Evolutionary conservation across 2,329 filamentous ascomycete genomes (phyloP), one percentile per base, ranked within the genome.

Genomic region (Cytospora leucostoma): DNA sequence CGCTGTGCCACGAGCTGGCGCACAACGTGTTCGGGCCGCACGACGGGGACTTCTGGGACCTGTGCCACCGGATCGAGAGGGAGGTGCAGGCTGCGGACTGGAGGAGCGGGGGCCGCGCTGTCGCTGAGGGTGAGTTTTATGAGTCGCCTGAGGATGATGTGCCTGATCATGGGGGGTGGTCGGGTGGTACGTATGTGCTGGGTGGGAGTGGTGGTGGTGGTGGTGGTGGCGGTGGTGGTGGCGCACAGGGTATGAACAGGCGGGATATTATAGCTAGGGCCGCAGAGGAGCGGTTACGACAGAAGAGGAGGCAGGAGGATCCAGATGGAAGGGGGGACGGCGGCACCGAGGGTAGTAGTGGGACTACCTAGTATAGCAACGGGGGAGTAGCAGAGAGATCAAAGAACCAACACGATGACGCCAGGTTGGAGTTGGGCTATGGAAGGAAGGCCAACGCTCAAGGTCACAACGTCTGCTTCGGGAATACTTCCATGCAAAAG

Each of bases 1-100:
- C 95, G 53, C 80, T 99, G 13, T 98, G 94, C 73, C 95, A 99
- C 77, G 95, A 99, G 79, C 81, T 99, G 19, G 89, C 93, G 68
- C 95, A 99, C 76, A 97, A 97, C 70, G 91, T 97, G 11, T 89
- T 90, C 77, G 82, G 90, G 0, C 86, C 90, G 0, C 95, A 99
- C 74, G 93, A 98, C 75, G 81, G 86, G 19, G 79, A 90, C 54
- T 99, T 99, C 72, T 98, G 95, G 94, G 85, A 92, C 59, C 75
- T 99, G 70, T 97, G 91, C 68, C 88, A 88, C 69, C 84, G 89
- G 79, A 96, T 97, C 71, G 93, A 98, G 80, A 82, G 83, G 57
- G 94, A 97, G 79, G 94, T 97, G 3, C 88, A 90, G 63, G 80
- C 79, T 56, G 90, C 85, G 17, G 93, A 97, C 78, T 96, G 91